These are phyloP conservation scores for Porodaedalea pini DNA, from an alignment of 1,284 basidiomycete species.

Conservation along the genomic window DNA sequence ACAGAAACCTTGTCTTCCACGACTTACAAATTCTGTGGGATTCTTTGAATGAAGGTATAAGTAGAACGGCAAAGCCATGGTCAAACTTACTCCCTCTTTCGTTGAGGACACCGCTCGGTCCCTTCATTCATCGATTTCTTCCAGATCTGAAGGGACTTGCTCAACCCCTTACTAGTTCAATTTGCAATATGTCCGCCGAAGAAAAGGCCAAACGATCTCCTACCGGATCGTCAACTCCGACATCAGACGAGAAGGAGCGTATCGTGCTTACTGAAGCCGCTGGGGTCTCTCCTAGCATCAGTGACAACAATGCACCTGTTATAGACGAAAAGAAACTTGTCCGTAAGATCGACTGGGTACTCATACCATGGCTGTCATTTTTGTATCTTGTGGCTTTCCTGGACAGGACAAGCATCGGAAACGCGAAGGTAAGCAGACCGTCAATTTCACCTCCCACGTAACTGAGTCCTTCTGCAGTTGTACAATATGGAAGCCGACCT, in stretches of 20 bases:
- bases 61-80: neutral
- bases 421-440: slow-evolving; percentile 53
- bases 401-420: slow-evolving; percentile 80
- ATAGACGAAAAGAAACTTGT: slow-evolving; percentile 61
- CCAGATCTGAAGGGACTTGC: neutral
- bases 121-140: neutral
- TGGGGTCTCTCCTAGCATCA: neutral
- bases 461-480: slow-evolving; percentile 6
- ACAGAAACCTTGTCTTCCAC: neutral
- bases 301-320: slow-evolving; percentile 2
- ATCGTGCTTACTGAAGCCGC: slow-evolving; percentile 23
- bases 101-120: neutral
- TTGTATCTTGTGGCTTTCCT: slow-evolving; percentile 73
- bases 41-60: neutral
- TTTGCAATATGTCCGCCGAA: slow-evolving; percentile 3
- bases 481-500: slow-evolving; percentile 23
- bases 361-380: slow-evolving; percentile 68
- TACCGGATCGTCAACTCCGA: slow-evolving; percentile 16
- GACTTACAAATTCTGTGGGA: neutral
- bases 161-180: neutral
- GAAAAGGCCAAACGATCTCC: neutral
- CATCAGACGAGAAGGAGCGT: slow-evolving; percentile 28
- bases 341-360: slow-evolving; percentile 59
- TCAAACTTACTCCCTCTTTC: neutral
- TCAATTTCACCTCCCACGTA: neutral